phyloP scores from a whole-genome alignment of 1,139 yeast genomes.

The Hyphopichia burtonii region DNA sequence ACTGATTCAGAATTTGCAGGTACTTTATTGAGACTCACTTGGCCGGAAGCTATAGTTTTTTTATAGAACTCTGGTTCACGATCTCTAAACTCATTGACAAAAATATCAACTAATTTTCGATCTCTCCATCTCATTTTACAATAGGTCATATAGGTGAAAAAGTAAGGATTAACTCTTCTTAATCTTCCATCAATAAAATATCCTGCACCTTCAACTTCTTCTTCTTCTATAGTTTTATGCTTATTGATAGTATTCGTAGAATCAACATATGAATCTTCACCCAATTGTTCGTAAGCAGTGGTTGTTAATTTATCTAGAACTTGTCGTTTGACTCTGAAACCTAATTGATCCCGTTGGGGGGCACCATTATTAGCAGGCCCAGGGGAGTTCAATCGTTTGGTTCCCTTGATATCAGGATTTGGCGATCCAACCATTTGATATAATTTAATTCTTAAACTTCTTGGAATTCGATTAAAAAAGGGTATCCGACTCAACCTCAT shows the following conservation, averaged over 20 bases:
- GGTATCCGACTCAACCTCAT: neutral
- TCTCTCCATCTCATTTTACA: conserved; percentile 94
- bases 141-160: conserved; percentile 83
- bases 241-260: conserved; percentile 20
- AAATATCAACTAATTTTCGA: conserved; percentile 72
- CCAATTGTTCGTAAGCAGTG: conserved; percentile 43
- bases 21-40: conserved; percentile 67
- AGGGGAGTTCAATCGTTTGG: conserved; percentile 18
- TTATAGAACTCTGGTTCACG: conserved; percentile 67
- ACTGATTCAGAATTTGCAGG: conserved; percentile 65
- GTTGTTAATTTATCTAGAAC: conserved; percentile 40
- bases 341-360: conserved; percentile 43
- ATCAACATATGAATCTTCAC: conserved; percentile 29
- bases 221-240: conserved; percentile 50
- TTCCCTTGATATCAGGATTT: neutral
- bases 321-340: conserved; percentile 49
- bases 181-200: conserved; percentile 58
- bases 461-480: neutral
- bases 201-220: conserved; percentile 53
- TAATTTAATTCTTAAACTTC: neutral
- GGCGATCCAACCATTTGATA: conserved; percentile 6
- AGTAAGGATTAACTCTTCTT: conserved; percentile 80
- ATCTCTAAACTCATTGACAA: conserved; percentile 82
- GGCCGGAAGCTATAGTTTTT: conserved; percentile 67
- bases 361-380: conserved; percentile 13